Conservation (phyloP, 441 rosid genomes). For the Populus tomentosa region DNA sequence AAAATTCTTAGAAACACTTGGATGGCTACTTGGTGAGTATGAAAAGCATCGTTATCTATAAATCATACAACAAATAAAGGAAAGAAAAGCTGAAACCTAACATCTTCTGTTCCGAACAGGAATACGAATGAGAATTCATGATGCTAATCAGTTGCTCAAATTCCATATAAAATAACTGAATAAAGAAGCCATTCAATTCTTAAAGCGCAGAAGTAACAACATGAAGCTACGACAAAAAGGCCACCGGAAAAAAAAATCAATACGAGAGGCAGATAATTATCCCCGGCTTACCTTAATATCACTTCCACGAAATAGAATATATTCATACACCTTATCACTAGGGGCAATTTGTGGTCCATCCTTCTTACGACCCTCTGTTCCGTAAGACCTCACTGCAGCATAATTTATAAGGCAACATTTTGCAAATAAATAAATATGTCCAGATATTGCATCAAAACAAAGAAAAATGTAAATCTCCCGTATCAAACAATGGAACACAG, state of each 20-base stretch:
- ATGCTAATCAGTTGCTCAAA: not conserved
- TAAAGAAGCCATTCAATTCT: not conserved
- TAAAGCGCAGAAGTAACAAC: no score
- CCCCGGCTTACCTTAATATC: constrained; percentile 64
- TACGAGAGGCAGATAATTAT: not conserved
- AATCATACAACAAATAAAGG: no score
- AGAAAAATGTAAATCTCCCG: no score
- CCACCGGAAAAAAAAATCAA: not conserved
- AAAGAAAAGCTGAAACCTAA: not conserved
- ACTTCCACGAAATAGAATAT: constrained; percentile 78
- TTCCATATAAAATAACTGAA: not conserved
- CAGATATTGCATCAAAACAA: no score
- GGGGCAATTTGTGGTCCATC: constrained; percentile 65
- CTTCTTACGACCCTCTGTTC: constrained; percentile 81
- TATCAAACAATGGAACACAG: no score
- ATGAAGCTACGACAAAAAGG: no score
- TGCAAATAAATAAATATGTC: no score
- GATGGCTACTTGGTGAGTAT: not conserved
- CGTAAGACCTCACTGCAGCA: constrained; percentile 70
- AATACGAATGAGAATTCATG: not conserved
- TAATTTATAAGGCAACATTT: no score
- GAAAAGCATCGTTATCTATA: not conserved
- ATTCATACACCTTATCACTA: constrained; percentile 58
- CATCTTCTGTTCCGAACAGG: not conserved
- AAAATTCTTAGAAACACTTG: not conserved